These are phyloP conservation scores for Lizanozyma gosingica DNA, from an alignment of 1,139 yeast species.

Conservation along the genomic window DNA sequence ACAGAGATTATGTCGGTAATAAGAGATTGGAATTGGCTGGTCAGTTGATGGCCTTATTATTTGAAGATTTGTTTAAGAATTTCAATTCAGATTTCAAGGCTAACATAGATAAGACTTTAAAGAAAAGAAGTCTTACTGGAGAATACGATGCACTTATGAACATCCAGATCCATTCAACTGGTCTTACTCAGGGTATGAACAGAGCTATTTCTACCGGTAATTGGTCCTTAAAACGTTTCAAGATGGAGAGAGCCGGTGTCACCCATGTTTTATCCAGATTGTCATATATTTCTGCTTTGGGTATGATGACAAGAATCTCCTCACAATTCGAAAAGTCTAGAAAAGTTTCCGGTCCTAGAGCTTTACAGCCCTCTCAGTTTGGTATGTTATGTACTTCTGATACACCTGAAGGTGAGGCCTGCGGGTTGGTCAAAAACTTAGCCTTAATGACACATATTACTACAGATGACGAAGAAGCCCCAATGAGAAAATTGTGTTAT, in stretches of 20 bases:
- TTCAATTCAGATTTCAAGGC: constrained; percentile 92
- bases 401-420: constrained; percentile 99
- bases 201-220: constrained; percentile 97
- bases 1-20: constrained; percentile 97
- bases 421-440: constrained; percentile 94
- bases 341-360: constrained; percentile 98
- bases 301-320: constrained; percentile 99
- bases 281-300: constrained; percentile 89
- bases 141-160: constrained; percentile 91
- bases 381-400: constrained; percentile 99
- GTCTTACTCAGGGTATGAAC: constrained; percentile 88
- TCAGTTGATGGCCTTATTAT: constrained; percentile 85
- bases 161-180: constrained; percentile 83
- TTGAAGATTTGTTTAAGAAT: constrained; percentile 94
- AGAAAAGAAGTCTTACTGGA: constrained; percentile 88
- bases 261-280: constrained; percentile 90
- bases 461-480: constrained; percentile 94
- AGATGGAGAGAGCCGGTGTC: constrained; percentile 99
- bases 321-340: constrained; percentile 97
- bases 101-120: constrained; percentile 84
- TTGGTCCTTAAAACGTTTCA: constrained; percentile 97
- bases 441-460: constrained; percentile 99
- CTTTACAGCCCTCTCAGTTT: constrained; percentile 96
- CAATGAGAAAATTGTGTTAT: constrained; percentile 68
- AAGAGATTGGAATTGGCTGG: constrained; percentile 96